Percentiles rank a stretch among this genome's conserved stretches.
Conservation (phyloP, 768 basidiomycete genomes). For the Sistotremastrum suecicum region DNA sequence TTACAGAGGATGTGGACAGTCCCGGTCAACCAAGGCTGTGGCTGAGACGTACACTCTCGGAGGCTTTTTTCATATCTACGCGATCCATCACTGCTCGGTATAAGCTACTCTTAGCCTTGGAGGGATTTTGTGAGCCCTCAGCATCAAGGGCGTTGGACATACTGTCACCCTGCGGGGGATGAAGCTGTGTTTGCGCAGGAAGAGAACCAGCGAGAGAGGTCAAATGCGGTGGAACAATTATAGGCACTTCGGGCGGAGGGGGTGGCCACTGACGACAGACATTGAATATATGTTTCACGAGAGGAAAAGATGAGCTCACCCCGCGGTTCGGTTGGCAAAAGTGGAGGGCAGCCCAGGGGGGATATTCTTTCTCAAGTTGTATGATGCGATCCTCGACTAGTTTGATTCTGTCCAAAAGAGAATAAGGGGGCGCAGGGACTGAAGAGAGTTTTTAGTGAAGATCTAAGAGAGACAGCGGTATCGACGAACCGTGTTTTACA, state of each 20-base stretch:
- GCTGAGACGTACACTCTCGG: too few species aligned
- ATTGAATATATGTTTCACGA: background rate
- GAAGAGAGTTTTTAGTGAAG: background rate
- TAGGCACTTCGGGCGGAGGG: slow-evolving; percentile 61
- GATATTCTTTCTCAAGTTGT: slow-evolving; percentile 66
- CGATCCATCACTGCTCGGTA: slow-evolving; percentile 64
- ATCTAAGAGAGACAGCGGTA: background rate
- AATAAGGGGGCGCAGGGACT: slow-evolving; percentile 64
- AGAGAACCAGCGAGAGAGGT: slow-evolving; percentile 12
- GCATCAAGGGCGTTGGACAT: slow-evolving; percentile 6
- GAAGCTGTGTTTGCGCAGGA: slow-evolving; percentile 1
- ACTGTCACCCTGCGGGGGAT: slow-evolving; percentile 5
- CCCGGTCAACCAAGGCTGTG: too few species aligned
- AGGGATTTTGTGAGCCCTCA: slow-evolving; percentile 9
- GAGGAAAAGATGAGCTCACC: slow-evolving; percentile 28
- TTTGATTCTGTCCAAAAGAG: slow-evolving; percentile 47
- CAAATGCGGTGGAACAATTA: slow-evolving; percentile 63
- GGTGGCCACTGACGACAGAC: slow-evolving; percentile 55
- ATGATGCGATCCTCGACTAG: slow-evolving; percentile 68
- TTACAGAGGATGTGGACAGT: too few species aligned
- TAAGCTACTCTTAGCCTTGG: slow-evolving; percentile 42
- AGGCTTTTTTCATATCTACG: slow-evolving; percentile 57
- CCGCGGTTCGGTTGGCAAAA: slow-evolving; percentile 75
- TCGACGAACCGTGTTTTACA: slow-evolving; percentile 50
- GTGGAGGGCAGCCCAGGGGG: slow-evolving; percentile 80